Evolutionary conservation across 148 eudicot genomes (phyloP).

Genomic region (Rhododendron henanense): DNA sequence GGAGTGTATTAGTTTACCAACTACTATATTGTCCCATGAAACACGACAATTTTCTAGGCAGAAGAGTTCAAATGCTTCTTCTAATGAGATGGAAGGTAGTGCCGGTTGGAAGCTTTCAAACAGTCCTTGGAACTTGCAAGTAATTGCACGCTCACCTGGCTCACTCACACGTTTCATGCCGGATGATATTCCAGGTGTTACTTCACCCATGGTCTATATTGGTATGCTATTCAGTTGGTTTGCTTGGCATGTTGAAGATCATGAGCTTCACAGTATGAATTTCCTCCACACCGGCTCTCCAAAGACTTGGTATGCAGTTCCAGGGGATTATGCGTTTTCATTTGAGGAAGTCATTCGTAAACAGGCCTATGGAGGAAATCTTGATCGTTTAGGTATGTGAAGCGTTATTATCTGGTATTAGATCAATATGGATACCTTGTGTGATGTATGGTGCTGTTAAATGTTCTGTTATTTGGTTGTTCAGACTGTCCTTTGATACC

Average conservation of each 20-base stretch:
- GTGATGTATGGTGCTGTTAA: not conserved
- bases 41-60: slow-evolving; percentile 19
- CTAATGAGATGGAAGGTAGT: slow-evolving; percentile 58
- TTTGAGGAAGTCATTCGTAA: slow-evolving; percentile 81
- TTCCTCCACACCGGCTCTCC: slow-evolving; percentile 84
- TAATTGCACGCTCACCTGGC: slow-evolving; percentile 85
- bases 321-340: slow-evolving; percentile 71
- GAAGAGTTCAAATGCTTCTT: slow-evolving; percentile 16
- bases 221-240: slow-evolving; percentile 99
- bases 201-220: slow-evolving; percentile 94
- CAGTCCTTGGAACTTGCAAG: slow-evolving; percentile 97
- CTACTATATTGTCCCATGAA: slow-evolving; percentile 17
- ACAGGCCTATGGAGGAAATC: slow-evolving; percentile 63
- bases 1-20: slow-evolving; percentile 15
- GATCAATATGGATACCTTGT: slow-evolving; percentile 5
- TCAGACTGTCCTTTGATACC: not conserved
- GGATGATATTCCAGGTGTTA: slow-evolving; percentile 99
- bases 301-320: slow-evolving; percentile 96
- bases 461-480: not conserved
- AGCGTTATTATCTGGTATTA: slow-evolving; percentile 1
- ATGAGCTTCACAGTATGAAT: slow-evolving; percentile 98
- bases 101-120: slow-evolving; percentile 95
- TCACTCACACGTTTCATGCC: slow-evolving; percentile 93
- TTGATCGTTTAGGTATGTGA: slow-evolving; percentile 65
- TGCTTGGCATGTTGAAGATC: slow-evolving; percentile 99